A percentile compares a stretch with the other conserved stretches of the same genome.
phyloP scores from a whole-genome alignment of 352 stramenopile genomes.

The Pythium myriotylum region DNA sequence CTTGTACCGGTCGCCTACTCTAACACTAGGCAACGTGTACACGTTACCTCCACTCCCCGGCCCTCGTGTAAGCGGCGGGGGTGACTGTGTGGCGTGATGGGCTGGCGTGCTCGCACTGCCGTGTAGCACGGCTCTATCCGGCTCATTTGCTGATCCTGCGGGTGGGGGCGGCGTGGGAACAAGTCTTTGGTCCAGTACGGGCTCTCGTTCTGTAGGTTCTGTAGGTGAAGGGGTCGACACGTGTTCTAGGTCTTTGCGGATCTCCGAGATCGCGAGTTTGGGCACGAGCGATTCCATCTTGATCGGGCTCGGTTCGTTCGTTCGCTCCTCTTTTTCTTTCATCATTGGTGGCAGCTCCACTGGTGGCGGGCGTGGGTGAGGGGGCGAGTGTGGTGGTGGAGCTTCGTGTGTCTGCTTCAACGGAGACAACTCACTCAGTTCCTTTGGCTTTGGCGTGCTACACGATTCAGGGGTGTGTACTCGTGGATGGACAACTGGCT shows the following conservation, averaged over 20 bases:
- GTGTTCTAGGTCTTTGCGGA: slow-evolving; percentile 10
- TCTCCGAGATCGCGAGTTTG: slow-evolving; percentile 1
- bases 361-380: slow-evolving; percentile 7
- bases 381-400: slow-evolving; percentile 7
- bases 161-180: slow-evolving; percentile 7
- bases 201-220: background rate
- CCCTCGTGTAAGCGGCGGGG: slow-evolving; percentile 1
- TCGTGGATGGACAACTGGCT: slow-evolving; percentile 4
- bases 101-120: slow-evolving; percentile 9
- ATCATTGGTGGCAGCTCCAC: slow-evolving; percentile 16
- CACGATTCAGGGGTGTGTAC: background rate
- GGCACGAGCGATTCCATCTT: slow-evolving; percentile 17
- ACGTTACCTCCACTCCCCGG: slow-evolving; percentile 16
- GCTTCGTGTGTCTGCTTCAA: slow-evolving; percentile 8
- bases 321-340: slow-evolving; percentile 19
- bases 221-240: background rate
- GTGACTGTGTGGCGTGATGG: slow-evolving; percentile 1
- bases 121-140: background rate
- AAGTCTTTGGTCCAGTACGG: background rate
- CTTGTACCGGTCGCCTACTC: slow-evolving; percentile 54
- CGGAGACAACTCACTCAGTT: slow-evolving; percentile 12
- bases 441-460: background rate
- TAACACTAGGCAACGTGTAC: slow-evolving; percentile 53
- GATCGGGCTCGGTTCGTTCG: slow-evolving; percentile 11
- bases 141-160: background rate